Conservation (phyloP, 2,329 filamentous ascomycete species). For the Salinomyces thailandicus region DNA sequence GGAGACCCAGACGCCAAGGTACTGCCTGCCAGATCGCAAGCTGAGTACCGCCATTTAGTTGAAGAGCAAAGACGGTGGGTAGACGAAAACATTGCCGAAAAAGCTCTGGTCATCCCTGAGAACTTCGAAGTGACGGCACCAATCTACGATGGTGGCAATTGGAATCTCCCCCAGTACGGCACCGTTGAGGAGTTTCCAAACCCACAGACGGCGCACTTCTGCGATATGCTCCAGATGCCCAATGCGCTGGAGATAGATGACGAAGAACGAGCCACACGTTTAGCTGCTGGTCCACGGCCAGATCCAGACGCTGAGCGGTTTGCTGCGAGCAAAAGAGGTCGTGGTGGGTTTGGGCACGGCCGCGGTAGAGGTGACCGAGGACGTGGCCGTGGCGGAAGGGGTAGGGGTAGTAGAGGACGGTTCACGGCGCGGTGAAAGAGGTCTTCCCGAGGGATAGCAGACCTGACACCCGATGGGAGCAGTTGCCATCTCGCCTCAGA, state of each 20-base stretch:
- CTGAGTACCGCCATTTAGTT: slow-evolving; percentile 45
- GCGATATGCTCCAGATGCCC: slow-evolving; percentile 61
- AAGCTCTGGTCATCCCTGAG: slow-evolving; percentile 55
- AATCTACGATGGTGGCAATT: slow-evolving; percentile 43
- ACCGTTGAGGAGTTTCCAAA: slow-evolving; percentile 63
- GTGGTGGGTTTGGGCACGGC: slow-evolving; percentile 13
- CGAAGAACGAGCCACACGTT: slow-evolving; percentile 55
- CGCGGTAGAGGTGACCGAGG: slow-evolving; percentile 13
- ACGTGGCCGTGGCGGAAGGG: slow-evolving; percentile 11
- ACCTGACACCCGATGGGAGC: too few species aligned
- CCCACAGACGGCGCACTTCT: slow-evolving; percentile 75
- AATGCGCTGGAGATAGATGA: slow-evolving; percentile 67
- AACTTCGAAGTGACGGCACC: slow-evolving; percentile 73
- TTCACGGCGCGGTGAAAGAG: slow-evolving; percentile 1
- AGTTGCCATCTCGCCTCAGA: too few species aligned
- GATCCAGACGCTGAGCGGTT: slow-evolving; percentile 17
- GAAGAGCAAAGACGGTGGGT: slow-evolving; percentile 68
- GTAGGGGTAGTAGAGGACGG: slow-evolving; percentile 3
- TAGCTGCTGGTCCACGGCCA: slow-evolving; percentile 46
- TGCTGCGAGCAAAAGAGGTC: slow-evolving; percentile 1
- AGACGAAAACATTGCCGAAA: slow-evolving; percentile 51
- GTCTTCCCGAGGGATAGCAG: too few species aligned
- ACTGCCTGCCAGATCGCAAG: slow-evolving; percentile 46
- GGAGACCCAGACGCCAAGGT: slow-evolving; percentile 48
- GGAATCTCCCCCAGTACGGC: slow-evolving; percentile 18